Percentiles rank a stretch among this genome's conserved stretches.
These are phyloP conservation scores for Aspergillus alliaceus DNA, from an alignment of 2,329 filamentous ascomycete species.

Conservation along the genomic window DNA sequence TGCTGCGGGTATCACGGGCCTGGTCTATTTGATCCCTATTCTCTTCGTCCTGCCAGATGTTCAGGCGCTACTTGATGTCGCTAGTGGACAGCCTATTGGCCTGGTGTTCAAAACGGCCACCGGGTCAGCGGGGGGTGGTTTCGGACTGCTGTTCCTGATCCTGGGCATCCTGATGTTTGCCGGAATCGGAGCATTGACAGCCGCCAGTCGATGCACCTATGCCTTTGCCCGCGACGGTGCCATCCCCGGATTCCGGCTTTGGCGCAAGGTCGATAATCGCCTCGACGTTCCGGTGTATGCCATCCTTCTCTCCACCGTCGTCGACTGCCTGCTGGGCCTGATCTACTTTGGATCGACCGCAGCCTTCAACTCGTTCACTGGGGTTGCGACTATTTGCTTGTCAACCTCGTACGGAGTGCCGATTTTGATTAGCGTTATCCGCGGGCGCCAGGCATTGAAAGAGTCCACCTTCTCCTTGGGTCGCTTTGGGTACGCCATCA, in stretches of 20 bases:
- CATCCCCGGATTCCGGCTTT: constrained; percentile 67
- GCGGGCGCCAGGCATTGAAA: constrained; percentile 64
- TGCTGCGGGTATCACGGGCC: constrained; percentile 64
- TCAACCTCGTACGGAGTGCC: constrained; percentile 74
- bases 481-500: constrained; percentile 67
- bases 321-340: constrained; percentile 70
- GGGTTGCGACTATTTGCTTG: constrained; percentile 76
- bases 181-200: constrained; percentile 72
- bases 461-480: constrained; percentile 69
- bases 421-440: constrained; percentile 68
- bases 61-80: constrained; percentile 60
- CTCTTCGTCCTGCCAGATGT: constrained; percentile 74
- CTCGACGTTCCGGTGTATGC: constrained; percentile 71
- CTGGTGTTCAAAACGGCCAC: constrained; percentile 74
- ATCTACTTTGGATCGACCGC: constrained; percentile 78
- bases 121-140: constrained; percentile 70
- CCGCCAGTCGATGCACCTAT: constrained; percentile 72
- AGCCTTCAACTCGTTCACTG: constrained; percentile 78
- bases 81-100: constrained; percentile 74
- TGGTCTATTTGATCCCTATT: constrained; percentile 70
- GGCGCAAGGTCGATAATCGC: constrained; percentile 63
- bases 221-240: constrained; percentile 75
- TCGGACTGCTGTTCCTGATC: constrained; percentile 73
- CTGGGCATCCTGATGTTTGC: constrained; percentile 76
- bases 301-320: constrained; percentile 64